Base-by-base conservation (phyloP, 345 rosid genomes). In the Linum trigynum region DNA sequence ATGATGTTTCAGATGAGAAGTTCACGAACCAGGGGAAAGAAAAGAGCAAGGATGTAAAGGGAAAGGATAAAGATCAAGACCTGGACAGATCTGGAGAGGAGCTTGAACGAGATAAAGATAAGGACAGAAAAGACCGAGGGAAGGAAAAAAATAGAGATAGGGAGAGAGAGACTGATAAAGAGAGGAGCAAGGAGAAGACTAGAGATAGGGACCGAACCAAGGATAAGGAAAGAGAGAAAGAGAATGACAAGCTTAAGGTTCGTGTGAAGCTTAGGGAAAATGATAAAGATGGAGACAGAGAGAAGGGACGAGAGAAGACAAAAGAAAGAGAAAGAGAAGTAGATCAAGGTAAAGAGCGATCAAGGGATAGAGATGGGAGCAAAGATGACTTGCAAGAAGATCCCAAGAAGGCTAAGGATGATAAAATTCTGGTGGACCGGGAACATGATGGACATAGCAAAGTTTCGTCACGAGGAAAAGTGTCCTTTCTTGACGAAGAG, bases 251-350 rank as follows among this genome's bases (percentile, higher is more conserved):
- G 72, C 61, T 58, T 17, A 78, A 60, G 71, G 83, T 74, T 61
- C 65, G 75, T 65, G 77, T 75, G 71, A 75, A 73, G 72, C 88
- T 83, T 42, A 81, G 76, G 70, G 86, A 78, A 62, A 67, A 64
- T 56, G 88, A 81, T 57, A 74, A 72, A 69, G 72, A 73, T 39
- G 75, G 79, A 73, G 75, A 87, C 17, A 77, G 67, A 64, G 77
- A 74, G 15, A 67, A 67, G 71, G 74, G 61, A 59, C 70, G 68
- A 63, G 71, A 77, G 66, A 74, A 73, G 66, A 9, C n/a, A 38
- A 77, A 57, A 36, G 73, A 75, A 42, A 71, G 74, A 72, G 73
- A 72, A 41, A 70, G 72, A 69, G 84, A 76, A 43, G 48, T 48
- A n/a, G 81, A 76, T 59, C 50, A 56, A 38, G 81, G 74, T 10